phyloP scores from a whole-genome alignment of 176 grass and related monocot species.

The Alopecurus myosuroides region DNA sequence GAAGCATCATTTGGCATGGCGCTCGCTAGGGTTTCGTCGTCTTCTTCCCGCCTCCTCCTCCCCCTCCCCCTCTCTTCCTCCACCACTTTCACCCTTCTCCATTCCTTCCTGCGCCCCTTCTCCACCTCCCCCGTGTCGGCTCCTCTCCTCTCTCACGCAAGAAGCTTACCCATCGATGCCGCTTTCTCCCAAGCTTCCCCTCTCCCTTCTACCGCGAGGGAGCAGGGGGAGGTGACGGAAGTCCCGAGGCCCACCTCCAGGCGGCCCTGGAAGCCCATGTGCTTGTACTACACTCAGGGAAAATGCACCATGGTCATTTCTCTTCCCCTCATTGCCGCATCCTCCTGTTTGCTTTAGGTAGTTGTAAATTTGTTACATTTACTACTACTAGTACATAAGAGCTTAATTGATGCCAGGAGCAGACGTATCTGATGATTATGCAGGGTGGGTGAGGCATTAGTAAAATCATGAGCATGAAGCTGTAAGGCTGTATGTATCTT shows the following conservation, averaged over 20 bases:
- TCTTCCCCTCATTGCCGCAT: background rate
- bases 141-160: background rate
- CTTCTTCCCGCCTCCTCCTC: background rate
- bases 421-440: background rate
- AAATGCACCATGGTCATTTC: slow-evolving; percentile 69
- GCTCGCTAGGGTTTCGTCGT: slow-evolving; percentile 39
- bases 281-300: slow-evolving; percentile 81
- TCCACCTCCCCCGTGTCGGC: background rate
- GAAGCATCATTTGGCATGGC: slow-evolving; percentile 22
- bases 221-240: slow-evolving; percentile 20
- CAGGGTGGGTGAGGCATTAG: background rate
- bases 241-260: slow-evolving; percentile 6
- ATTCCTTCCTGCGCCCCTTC: slow-evolving; percentile 25
- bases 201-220: background rate
- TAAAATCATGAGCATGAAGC: background rate
- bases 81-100: slow-evolving; percentile 3
- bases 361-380: background rate
- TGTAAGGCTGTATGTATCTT: background rate
- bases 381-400: background rate
- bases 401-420: background rate
- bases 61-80: background rate
- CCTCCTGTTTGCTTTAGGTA: background rate
- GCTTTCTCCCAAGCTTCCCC: slow-evolving; percentile 5
- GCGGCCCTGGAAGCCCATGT: slow-evolving; percentile 73
- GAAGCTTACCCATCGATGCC: slow-evolving; percentile 5